Base-by-base conservation (phyloP, 129 eudicot species). In the Flaveria linearis region DNA sequence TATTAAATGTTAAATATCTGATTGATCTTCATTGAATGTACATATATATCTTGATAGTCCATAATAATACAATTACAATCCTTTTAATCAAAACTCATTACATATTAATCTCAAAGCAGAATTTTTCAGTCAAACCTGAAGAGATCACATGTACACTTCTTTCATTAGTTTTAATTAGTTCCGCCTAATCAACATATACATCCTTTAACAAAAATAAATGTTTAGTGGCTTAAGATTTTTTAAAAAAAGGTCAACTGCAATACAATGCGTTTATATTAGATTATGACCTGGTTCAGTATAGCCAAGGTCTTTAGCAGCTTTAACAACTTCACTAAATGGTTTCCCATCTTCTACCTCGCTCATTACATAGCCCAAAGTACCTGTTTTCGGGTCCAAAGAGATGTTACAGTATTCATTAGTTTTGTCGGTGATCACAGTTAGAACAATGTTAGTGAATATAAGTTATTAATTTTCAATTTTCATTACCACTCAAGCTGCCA, bases 281-380 rank as follows among this genome's bases (percentile, higher is more conserved):
- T 53, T 63, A 39, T 76, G 75, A 94, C 98, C 98, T 88, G 98
- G 98, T 88, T 94, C 98, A 50, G 98, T 91, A 83, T 85, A 94
- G 64, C 98, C 98, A 76, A 94, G 97, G 43, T 46, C 75, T 86
- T 86, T 89, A 25, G 98, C 98, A 85, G 90, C 84, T 84, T 76
- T 88, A 52, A 94, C 97, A 82, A 91, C 98, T 78, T 91, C 83
- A 66, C 98, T 94, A 72, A 94, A 87, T 15, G 89, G 88, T 58
- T 85, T 94, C 75, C 98, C 98, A 70, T 87, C 85, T 87, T 91
- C 97, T 57, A 91, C 84, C 83, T 88, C 97, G 60, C 98, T 94
- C 98, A 94, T 91, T 74, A 94, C 96, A 83, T 87, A 94, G 50
- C 98, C 98, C 77, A 94, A 74, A 20, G 98, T 94, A 81, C 98